Base-by-base conservation (phyloP, 495 filamentous ascomycete species). In the Cercophora sp. region DNA sequence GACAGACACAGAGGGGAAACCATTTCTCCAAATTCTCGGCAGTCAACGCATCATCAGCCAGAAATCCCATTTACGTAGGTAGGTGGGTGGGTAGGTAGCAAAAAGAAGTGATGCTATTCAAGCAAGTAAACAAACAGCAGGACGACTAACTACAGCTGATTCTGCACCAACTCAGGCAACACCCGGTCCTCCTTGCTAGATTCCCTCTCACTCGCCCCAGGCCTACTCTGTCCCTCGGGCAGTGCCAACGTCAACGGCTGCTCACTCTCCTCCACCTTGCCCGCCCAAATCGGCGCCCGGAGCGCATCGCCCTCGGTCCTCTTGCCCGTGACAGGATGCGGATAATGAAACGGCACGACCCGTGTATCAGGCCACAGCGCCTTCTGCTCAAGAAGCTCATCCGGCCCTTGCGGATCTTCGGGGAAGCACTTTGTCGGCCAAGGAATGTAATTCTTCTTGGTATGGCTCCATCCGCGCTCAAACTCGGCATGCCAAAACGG, bases 401-500 rank as follows among this genome's bases (percentile, higher is more conserved):
- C 75, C 11, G 77, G 78, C 2, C 78, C 78, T 20, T 65, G 31
- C 19, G 73, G 71, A 43, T 78, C 75, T 55, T 76, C 75, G 5
- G 76, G 75, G 52, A 60, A 77, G 4, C 62, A 66, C 53, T 42
- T 63, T 4, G 51, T 69, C 25, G 72, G 68, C 64, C 74, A 78
- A 6, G 76, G 76, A 2, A 79, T 48, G 61, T 78, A 79, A 45
- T 78, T 74, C 47, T 72, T 70, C 57, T 72, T 75, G 13, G 75
- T 79, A 50, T 77, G 61, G 13, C 67, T 69, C 78, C 78, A 81
- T 8, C 78, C 77, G 19, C 67, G 68, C 61, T 77, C 74, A 52
- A 74, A 70, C 31, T 75, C 70, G 26, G 75, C 76, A 57, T 81
- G 77, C 78, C 78, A 79, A 64, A 79, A 79, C 5, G 77, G 77